These are phyloP conservation scores for Patellifolia procumbens DNA, from an alignment of 179 eudicot genomes.

Conservation along the genomic window DNA sequence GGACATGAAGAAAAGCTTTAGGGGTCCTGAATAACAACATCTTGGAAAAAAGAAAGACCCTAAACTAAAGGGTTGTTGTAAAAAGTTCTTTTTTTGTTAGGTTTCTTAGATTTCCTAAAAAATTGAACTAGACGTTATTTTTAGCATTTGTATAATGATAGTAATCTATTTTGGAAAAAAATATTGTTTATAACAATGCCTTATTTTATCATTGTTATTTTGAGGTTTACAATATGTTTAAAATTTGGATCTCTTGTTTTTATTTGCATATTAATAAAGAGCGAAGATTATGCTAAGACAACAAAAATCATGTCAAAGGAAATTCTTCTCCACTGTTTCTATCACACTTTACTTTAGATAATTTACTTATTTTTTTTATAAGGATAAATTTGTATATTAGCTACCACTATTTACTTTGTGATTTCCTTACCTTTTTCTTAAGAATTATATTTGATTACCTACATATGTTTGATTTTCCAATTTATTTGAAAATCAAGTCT, in stretches of 20 bases:
- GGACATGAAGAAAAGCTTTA: conserved; percentile 29
- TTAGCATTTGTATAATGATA: background rate
- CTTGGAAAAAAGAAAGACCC: background rate
- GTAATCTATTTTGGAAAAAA: background rate
- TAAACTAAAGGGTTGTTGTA: background rate
- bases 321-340: too few species aligned
- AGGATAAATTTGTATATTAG: too few species aligned
- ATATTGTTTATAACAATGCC: background rate
- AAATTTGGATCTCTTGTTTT: background rate
- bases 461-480: too few species aligned
- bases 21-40: conserved; percentile 25
- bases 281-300: too few species aligned
- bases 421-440: too few species aligned
- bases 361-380: too few species aligned
- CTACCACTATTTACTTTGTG: too few species aligned
- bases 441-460: too few species aligned
- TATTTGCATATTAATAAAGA: too few species aligned
- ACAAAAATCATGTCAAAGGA: too few species aligned
- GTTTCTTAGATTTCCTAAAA: background rate
- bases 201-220: background rate
- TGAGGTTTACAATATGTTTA: background rate
- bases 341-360: too few species aligned
- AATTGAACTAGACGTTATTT: background rate
- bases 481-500: too few species aligned
- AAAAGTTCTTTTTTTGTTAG: background rate